phyloP scores from a whole-genome alignment of 2,329 filamentous ascomycete genomes.

The Cytospora piceae region DNA sequence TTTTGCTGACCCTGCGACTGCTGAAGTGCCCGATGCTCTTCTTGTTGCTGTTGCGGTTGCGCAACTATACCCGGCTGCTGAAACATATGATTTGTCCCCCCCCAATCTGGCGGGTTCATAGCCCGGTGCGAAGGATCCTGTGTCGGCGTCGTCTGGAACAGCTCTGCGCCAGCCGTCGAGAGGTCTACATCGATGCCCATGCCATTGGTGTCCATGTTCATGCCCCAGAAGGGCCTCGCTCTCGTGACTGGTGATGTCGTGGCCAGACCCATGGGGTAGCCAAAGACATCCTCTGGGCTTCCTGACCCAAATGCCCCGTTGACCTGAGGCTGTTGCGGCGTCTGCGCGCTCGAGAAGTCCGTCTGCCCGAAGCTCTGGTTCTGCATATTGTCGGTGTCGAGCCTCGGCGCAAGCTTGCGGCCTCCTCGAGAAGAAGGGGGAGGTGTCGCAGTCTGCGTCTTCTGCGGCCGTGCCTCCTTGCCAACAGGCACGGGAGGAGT shows the following conservation, averaged over 20 bases:
- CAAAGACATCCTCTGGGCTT: constrained; percentile 59
- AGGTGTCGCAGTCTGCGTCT: constrained; percentile 58
- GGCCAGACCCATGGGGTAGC: constrained; percentile 60
- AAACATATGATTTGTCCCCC: constrained; percentile 57
- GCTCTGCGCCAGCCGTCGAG: constrained; percentile 45
- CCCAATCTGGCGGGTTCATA: constrained; percentile 61
- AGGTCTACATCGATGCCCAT: constrained; percentile 46
- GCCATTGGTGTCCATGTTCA: constrained; percentile 53
- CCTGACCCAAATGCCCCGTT: constrained; percentile 46
- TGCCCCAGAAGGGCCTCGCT: constrained; percentile 58
- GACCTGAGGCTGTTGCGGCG: constrained; percentile 54
- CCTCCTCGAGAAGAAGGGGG: constrained; percentile 61
- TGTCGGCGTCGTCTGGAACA: constrained; percentile 47
- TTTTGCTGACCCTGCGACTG: constrained; percentile 32
- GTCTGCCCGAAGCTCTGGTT: constrained; percentile 57
- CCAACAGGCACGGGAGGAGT: constrained; percentile 35
- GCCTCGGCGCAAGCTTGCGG: constrained; percentile 58
- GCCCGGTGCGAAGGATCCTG: constrained; percentile 44
- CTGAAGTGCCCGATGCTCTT: constrained; percentile 32
- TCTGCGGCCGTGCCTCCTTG: constrained; percentile 50
- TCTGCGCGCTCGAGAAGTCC: constrained; percentile 55
- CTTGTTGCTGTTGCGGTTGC: constrained; percentile 34
- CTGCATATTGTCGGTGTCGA: constrained; percentile 55
- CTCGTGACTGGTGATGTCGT: constrained; percentile 50
- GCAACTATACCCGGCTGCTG: constrained; percentile 48